Percentiles rank a stretch among this genome's conserved stretches.
These are phyloP conservation scores for Aspergillus homomorphus DNA, from an alignment of 495 filamentous ascomycete species.

Conservation along the genomic window DNA sequence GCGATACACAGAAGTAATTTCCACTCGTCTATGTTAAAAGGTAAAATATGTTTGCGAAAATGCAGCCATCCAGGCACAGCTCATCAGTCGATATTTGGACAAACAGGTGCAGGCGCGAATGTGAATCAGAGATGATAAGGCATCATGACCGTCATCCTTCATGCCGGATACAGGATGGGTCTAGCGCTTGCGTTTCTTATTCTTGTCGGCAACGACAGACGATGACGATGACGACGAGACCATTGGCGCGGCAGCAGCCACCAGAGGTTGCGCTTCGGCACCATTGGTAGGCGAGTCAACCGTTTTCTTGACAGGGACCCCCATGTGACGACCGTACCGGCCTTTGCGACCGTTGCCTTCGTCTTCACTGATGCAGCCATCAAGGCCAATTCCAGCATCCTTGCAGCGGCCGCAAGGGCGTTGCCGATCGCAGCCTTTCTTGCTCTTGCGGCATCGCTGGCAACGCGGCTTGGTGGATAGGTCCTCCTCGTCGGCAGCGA, in stretches of 20 bases:
- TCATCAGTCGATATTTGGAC: neutral
- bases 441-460: slow-evolving; percentile 97
- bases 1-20: slow-evolving; percentile 10
- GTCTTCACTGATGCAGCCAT: slow-evolving; percentile 94
- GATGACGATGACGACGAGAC: slow-evolving; percentile 26
- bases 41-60: slow-evolving; percentile 6
- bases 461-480: slow-evolving; percentile 92
- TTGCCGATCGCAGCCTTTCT: slow-evolving; percentile 97
- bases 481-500: slow-evolving; percentile 82
- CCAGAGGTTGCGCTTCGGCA: slow-evolving; percentile 31
- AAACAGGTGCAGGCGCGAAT: slow-evolving; percentile 2
- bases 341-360: slow-evolving; percentile 95
- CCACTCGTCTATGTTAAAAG: slow-evolving; percentile 16
- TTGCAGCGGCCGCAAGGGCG: slow-evolving; percentile 92
- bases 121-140: neutral
- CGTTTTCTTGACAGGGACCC: slow-evolving; percentile 78
- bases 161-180: neutral
- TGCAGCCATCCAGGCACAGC: slow-evolving; percentile 7
- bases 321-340: slow-evolving; percentile 95
- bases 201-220: slow-evolving; percentile 49
- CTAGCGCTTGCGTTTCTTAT: slow-evolving; percentile 72
- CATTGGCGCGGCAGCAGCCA: slow-evolving; percentile 17
- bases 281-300: slow-evolving; percentile 34
- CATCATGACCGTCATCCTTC: neutral
- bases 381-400: slow-evolving; percentile 88